These are phyloP conservation scores for Lepidium sativum DNA, from an alignment of 345 rosid species.

Conservation along the genomic window DNA sequence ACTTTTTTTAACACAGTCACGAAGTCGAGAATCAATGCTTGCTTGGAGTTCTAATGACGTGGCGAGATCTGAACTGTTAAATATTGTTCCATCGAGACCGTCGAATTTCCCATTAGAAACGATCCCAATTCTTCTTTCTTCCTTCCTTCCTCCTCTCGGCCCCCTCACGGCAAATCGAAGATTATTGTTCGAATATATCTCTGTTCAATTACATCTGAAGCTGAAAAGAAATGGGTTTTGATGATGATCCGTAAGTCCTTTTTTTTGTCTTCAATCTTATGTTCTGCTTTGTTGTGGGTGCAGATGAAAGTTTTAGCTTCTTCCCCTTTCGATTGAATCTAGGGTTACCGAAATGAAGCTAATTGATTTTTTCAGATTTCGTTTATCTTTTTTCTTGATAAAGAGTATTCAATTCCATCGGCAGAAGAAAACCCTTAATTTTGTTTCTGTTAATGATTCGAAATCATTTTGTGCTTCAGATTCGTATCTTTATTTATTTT, in stretches of 20 bases:
- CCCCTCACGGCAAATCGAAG: neutral
- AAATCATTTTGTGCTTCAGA: neutral
- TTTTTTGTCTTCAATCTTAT: neutral
- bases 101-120: neutral
- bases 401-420: neutral
- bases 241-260: conserved; percentile 59
- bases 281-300: neutral
- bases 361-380: neutral
- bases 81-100: conserved; percentile 9
- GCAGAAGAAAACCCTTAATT: neutral
- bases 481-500: neutral
- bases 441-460: neutral
- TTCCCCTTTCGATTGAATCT: conserved; percentile 6
- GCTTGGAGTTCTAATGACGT: neutral
- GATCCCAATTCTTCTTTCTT: neutral
- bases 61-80: conserved; percentile 8
- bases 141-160: neutral
- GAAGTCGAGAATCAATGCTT: neutral
- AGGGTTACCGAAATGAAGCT: conserved; percentile 24
- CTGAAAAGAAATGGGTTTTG: conserved; percentile 46
- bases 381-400: neutral
- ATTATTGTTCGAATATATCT: conserved; percentile 3
- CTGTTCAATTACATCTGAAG: neutral
- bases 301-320: neutral
- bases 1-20: neutral